Evolutionary conservation across 805 yeast species (phyloP), one percentile per base, ranked within the genome.

Genomic region (Candida manassasensis): DNA sequence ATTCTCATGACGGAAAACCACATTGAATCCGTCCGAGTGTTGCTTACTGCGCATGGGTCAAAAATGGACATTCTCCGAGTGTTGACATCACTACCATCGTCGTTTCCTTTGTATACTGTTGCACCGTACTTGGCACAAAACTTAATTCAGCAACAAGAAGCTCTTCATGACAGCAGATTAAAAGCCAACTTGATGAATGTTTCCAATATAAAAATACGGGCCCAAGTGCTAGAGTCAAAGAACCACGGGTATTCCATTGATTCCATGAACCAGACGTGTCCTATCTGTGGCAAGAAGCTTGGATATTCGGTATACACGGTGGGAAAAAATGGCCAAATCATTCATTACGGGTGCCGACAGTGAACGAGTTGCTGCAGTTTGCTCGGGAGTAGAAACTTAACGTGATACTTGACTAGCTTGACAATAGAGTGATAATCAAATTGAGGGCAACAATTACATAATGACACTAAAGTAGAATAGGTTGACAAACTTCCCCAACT

Each of bases 311-410:
- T 81, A 1, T 57, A 79, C 21, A 64, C 76, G 29, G 70, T 71
- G 16, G 63, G 65, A 22, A 73, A 73, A 0, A 61, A 67, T 29
- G 61, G 58, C 18, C 50, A 55, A 3, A 65, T 75, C 4, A 70
- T 76, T 3, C 86, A 80, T 50, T 81, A 75, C 12, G 27, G 27
- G 86, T 60, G 27, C 34, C n/a, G n/a, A n/a, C n/a, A n/a, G n/a
- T n/a, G n/a, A n/a, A n/a, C n/a, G n/a, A n/a, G n/a, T n/a, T n/a
- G n/a, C n/a, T n/a, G n/a, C n/a, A n/a, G n/a, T n/a, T n/a, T n/a
- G n/a, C n/a, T n/a, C n/a, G n/a, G n/a, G n/a, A n/a, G n/a, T n/a
- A n/a, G n/a, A n/a, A n/a, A n/a, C n/a, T n/a, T n/a, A n/a, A n/a
- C n/a, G n/a, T n/a, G n/a, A n/a, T n/a, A n/a, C n/a, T n/a, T n/a